phyloP scores from a whole-genome alignment of 768 basidiomycete species.

The Rhodotorula toruloides region DNA sequence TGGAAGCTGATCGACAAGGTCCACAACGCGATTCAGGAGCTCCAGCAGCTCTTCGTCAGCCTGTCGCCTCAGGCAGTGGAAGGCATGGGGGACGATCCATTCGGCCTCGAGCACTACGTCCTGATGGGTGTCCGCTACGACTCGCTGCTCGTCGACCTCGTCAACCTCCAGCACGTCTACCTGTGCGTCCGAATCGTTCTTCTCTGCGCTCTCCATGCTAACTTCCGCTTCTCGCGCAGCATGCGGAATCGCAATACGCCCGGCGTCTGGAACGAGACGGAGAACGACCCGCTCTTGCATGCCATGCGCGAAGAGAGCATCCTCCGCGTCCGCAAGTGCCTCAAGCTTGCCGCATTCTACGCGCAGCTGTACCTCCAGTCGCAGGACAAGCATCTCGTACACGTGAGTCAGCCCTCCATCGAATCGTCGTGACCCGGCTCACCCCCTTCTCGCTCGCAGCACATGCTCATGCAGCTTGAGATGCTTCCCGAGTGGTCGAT shows the following conservation, averaged over 20 bases:
- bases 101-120: constrained; percentile 29
- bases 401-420: constrained; percentile 7
- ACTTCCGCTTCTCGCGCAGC: neutral
- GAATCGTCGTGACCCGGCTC: neutral
- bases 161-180: constrained; percentile 31
- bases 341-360: constrained; percentile 33
- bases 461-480: constrained; percentile 35
- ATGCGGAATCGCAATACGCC: constrained; percentile 6
- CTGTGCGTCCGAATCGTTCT: neutral
- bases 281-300: constrained; percentile 3
- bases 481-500: constrained; percentile 26
- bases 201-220: too few relatives aligned
- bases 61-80: constrained; percentile 1
- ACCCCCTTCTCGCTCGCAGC: neutral
- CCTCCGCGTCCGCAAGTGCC: constrained; percentile 32
- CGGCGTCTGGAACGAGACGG: constrained; percentile 7
- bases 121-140: constrained; percentile 32
- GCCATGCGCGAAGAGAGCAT: constrained; percentile 20
- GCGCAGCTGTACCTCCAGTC: constrained; percentile 32
- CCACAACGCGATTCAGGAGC: constrained; percentile 26
- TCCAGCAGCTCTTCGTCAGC: constrained; percentile 31
- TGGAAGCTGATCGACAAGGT: constrained; percentile 35
- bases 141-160: constrained; percentile 27
- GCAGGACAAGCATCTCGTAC: constrained; percentile 35
- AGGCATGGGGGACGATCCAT: constrained; percentile 19